Conservation (phyloP, 106 monocot genomes). For the Phalaenopsis equestris region DNA sequence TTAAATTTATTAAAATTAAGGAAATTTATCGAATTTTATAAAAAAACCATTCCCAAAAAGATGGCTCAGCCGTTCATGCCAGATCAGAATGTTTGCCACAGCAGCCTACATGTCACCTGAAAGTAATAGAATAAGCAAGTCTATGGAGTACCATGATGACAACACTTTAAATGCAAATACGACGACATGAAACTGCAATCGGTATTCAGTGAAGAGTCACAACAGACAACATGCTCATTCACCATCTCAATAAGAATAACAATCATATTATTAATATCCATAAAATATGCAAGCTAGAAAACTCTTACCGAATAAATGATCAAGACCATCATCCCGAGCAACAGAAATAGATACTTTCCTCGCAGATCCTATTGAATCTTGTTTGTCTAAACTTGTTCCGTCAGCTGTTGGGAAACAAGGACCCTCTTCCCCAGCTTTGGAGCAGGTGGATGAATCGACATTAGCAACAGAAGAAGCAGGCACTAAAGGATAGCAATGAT, state of each 20-base stretch:
- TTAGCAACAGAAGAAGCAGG: slow-evolving; percentile 11
- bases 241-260: neutral
- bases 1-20: neutral
- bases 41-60: neutral
- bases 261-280: neutral
- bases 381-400: slow-evolving; percentile 1
- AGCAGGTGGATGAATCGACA: neutral
- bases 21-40: neutral
- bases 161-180: neutral
- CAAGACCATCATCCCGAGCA: neutral
- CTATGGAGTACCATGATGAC: neutral
- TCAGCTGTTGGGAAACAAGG: neutral
- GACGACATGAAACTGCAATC: neutral
- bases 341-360: neutral
- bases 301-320: slow-evolving; percentile 15
- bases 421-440: slow-evolving; percentile 3
- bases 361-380: neutral
- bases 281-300: slow-evolving; percentile 3
- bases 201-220: neutral
- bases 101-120: too few relatives aligned
- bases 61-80: neutral
- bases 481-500: slow-evolving; percentile 11
- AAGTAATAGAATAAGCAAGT: too few relatives aligned
- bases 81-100: neutral
- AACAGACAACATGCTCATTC: neutral